Percentiles rank a stretch among this genome's conserved stretches.
phyloP scores from a whole-genome alignment of 345 rosid species.

The Eutrema yunnanense region DNA sequence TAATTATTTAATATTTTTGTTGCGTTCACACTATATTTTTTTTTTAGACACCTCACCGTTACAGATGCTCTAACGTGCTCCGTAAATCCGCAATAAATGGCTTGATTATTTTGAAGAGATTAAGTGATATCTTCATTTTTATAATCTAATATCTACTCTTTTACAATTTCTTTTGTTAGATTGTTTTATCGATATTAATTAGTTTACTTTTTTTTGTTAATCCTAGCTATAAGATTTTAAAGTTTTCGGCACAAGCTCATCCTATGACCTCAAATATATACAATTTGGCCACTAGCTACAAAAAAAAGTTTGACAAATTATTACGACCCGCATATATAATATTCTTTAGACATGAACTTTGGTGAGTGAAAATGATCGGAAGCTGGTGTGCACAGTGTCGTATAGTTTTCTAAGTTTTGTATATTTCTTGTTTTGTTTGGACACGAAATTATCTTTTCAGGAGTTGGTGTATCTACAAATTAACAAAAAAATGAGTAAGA shows the following conservation, averaged over 20 bases:
- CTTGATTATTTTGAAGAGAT: background rate
- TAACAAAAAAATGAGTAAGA: background rate
- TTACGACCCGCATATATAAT: background rate
- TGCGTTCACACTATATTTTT: no score
- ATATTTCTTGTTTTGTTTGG: background rate
- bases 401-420: no score
- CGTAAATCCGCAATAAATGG: no score
- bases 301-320: background rate
- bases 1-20: no score
- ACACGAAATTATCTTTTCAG: background rate
- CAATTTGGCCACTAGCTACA: background rate
- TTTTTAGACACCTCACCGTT: no score
- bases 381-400: background rate
- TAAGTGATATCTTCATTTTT: background rate
- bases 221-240: background rate
- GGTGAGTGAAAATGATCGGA: background rate
- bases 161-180: background rate
- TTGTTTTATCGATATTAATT: background rate
- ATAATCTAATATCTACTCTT: no score
- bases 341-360: background rate
- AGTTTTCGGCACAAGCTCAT: background rate
- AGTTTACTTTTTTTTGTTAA: no score
- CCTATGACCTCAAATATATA: background rate
- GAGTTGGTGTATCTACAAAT: background rate
- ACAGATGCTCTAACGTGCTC: no score